A percentile compares a stretch with the other conserved stretches of the same genome.
These are phyloP conservation scores for Leptodontidium sp. DNA, from an alignment of 2,329 filamentous ascomycete genomes.

Conservation along the genomic window DNA sequence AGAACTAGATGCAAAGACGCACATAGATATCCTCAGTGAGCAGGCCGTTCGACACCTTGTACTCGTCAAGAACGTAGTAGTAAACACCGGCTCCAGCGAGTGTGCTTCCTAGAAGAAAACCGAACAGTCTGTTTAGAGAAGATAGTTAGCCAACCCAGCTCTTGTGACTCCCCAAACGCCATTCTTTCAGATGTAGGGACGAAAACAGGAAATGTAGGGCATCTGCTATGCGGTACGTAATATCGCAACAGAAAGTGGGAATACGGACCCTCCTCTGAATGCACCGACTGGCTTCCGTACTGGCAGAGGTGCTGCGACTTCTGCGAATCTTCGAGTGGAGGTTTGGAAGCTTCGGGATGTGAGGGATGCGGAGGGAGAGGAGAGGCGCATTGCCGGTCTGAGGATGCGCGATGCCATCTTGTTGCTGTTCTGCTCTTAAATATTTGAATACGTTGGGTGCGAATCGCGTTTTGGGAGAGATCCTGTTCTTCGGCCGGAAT, in stretches of 20 bases:
- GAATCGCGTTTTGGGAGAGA: neutral
- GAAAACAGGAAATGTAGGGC: neutral
- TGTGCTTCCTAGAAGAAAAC: constrained; percentile 87
- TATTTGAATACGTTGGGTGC: neutral
- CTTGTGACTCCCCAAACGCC: neutral
- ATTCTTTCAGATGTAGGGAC: neutral
- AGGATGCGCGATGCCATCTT: constrained; percentile 56
- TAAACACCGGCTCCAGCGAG: constrained; percentile 84
- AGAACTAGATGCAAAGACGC: constrained; percentile 56
- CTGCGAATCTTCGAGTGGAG: constrained; percentile 49
- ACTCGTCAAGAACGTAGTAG: constrained; percentile 92
- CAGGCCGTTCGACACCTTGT: constrained; percentile 91
- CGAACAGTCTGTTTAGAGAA: constrained; percentile 73
- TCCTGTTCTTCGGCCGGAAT: neutral
- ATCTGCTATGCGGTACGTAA: neutral
- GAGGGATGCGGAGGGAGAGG: constrained; percentile 41
- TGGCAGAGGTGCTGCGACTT: constrained; percentile 54
- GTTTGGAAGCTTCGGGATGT: constrained; percentile 48
- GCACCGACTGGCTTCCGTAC: constrained; percentile 73
- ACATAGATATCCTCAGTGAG: constrained; percentile 96
- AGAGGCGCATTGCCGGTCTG: constrained; percentile 50
- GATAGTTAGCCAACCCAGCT: constrained; percentile 14
- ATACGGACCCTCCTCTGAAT: constrained; percentile 72
- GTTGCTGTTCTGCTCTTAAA: neutral
- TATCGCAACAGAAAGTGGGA: neutral